phyloP scores from a whole-genome alignment of 164 flowering plant species.

The Liriodendron chinense region DNA sequence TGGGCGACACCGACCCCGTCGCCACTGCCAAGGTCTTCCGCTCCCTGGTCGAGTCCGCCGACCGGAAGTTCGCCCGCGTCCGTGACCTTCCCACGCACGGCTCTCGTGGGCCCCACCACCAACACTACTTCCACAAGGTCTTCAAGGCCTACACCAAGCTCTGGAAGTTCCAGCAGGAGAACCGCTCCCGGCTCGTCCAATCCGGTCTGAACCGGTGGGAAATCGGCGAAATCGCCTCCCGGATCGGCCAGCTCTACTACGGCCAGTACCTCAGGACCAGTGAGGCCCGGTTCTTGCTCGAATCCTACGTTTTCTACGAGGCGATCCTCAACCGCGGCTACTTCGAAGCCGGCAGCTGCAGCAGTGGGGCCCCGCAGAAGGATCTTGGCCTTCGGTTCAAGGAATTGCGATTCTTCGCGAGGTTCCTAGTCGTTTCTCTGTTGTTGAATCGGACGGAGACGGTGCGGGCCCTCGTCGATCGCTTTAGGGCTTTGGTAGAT shows the following conservation, averaged over 20 bases:
- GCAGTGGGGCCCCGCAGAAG: conserved; percentile 15
- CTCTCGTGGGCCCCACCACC: conserved; percentile 14
- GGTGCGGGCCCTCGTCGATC: conserved; percentile 53
- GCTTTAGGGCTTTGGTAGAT: conserved; percentile 59
- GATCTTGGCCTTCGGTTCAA: conserved; percentile 68
- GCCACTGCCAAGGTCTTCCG: conserved; percentile 47
- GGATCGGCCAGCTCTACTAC: conserved; percentile 95
- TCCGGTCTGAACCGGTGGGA: conserved; percentile 90
- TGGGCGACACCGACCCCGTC: conserved; percentile 25
- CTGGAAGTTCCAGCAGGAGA: conserved; percentile 92
- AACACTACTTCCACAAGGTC: conserved; percentile 57
- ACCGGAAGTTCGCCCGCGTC: conserved; percentile 79
- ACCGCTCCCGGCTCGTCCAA: conserved; percentile 57
- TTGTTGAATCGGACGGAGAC: conserved; percentile 61
- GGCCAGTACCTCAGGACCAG: conserved; percentile 87
- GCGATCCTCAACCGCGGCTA: conserved; percentile 76
- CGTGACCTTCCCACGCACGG: conserved; percentile 68
- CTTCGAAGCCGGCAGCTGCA: conserved; percentile 39
- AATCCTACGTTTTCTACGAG: conserved; percentile 82
- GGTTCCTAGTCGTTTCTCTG: conserved; percentile 82
- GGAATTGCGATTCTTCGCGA: conserved; percentile 86
- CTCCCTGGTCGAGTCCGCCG: conserved; percentile 65
- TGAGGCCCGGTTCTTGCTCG: conserved; percentile 73
- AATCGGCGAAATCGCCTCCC: conserved; percentile 96
- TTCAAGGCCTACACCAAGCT: conserved; percentile 84